Evolutionary conservation across 345 rosid species (phyloP).

Genomic region (Eucalyptus regnans): DNA sequence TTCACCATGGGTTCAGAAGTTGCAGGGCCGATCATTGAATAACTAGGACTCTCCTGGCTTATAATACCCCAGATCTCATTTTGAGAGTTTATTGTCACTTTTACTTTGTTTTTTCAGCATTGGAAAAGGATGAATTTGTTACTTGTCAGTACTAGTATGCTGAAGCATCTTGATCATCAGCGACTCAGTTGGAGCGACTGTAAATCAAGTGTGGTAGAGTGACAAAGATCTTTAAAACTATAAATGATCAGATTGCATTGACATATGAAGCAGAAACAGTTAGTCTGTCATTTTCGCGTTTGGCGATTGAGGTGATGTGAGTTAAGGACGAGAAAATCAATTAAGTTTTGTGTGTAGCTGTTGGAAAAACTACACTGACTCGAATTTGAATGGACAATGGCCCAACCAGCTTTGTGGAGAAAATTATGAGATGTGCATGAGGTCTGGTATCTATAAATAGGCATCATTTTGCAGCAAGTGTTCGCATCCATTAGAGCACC

Average conservation of each 20-base stretch:
- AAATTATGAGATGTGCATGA: neutral
- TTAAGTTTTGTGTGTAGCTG: neutral
- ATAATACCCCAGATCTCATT: neutral
- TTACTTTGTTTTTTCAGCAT: fast-evolving
- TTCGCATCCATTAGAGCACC: neutral
- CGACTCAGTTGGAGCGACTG: fast-evolving
- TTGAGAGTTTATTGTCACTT: neutral
- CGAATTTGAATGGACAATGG: neutral
- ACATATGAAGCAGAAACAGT: neutral
- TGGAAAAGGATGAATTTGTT: neutral
- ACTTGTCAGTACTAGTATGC: neutral
- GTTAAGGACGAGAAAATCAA: neutral
- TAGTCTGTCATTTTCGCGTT: neutral
- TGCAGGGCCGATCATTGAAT: neutral
- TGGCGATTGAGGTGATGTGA: neutral
- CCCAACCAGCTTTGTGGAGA: neutral
- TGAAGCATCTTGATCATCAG: neutral
- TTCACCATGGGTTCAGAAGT: neutral
- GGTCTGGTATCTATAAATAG: neutral
- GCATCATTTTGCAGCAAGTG: neutral
- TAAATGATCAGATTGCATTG: neutral
- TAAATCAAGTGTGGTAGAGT: neutral
- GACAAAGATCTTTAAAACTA: neutral
- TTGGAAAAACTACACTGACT: neutral
- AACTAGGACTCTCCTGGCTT: neutral